phyloP scores from a whole-genome alignment of 768 basidiomycete genomes.

The Leccinum ochraceum region DNA sequence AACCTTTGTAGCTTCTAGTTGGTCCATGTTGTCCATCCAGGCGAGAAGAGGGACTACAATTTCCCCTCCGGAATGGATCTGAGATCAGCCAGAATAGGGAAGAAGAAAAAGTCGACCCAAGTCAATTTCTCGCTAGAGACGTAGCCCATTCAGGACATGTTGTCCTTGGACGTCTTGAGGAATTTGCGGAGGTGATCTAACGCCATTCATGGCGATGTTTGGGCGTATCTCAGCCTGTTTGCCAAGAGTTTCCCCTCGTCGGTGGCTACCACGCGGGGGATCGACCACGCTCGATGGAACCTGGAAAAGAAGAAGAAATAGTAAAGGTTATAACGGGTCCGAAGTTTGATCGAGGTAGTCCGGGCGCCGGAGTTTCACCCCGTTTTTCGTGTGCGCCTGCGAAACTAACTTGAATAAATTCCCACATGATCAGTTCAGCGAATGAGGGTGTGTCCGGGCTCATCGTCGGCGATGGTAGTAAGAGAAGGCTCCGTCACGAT shows the following conservation, averaged over 20 bases:
- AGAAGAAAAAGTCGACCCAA: conserved; percentile 36
- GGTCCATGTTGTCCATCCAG: conserved; percentile 20
- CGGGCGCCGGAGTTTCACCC: neutral
- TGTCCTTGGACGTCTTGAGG: conserved; percentile 16
- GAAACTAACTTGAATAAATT: no score
- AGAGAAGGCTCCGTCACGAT: conserved; percentile 25
- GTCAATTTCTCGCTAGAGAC: conserved; percentile 26
- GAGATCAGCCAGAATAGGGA: conserved; percentile 32
- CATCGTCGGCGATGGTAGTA: conserved; percentile 6
- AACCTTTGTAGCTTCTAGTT: conserved; percentile 21
- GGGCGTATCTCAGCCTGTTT: conserved; percentile 20
- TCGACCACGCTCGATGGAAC: conserved; percentile 32
- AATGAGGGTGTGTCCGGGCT: no score
- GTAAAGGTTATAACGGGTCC: neutral
- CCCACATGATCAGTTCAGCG: no score
- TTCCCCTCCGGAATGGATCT: conserved; percentile 25
- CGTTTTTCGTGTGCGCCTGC: no score
- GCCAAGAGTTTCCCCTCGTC: conserved; percentile 23
- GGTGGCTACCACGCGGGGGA: conserved; percentile 26
- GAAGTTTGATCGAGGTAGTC: neutral
- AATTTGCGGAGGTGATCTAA: conserved; percentile 11
- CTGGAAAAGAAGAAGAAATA: conserved; percentile 11
- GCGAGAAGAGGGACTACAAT: neutral
- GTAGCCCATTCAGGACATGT: conserved; percentile 30
- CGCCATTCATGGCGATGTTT: conserved; percentile 14